phyloP scores from a whole-genome alignment of 1,284 basidiomycete species.

The Vanrija pseudolonga region DNA sequence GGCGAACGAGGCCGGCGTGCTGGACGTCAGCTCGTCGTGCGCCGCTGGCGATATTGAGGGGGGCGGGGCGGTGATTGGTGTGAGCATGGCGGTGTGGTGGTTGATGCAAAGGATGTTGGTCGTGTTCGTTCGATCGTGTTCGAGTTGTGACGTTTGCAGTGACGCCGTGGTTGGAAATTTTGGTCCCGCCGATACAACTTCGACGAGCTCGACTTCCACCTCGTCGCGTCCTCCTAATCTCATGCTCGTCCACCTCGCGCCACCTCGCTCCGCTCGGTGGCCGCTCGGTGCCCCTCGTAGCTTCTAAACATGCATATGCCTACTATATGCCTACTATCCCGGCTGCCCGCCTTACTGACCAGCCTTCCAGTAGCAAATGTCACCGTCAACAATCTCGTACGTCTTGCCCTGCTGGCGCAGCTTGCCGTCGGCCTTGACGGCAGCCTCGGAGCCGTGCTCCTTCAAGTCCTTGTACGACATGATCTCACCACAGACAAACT shows the following conservation, averaged over 20 bases:
- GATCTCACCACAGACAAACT: constrained; percentile 99
- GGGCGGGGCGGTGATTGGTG: constrained; percentile 23
- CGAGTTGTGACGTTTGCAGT: neutral
- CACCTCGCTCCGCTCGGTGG: neutral
- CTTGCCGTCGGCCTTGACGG: constrained; percentile 94
- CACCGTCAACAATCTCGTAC: constrained; percentile 55
- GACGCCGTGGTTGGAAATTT: neutral
- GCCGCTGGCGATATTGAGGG: constrained; percentile 62
- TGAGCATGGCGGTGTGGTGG: neutral
- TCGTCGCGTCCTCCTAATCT: neutral
- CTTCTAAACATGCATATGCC: too few species aligned
- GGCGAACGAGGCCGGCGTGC: constrained; percentile 73
- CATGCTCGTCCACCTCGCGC: neutral
- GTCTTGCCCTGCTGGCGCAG: constrained; percentile 95
- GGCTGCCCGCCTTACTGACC: constrained; percentile 18
- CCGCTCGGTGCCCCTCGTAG: neutral
- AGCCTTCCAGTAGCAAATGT: constrained; percentile 50
- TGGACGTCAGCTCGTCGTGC: constrained; percentile 61
- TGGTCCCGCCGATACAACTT: neutral
- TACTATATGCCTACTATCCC: neutral
- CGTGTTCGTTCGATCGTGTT: neutral
- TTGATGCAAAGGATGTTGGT: too few species aligned
- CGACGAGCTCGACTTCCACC: neutral
- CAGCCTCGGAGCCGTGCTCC: constrained; percentile 83
- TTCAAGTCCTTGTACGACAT: constrained; percentile 89